These are phyloP conservation scores for Leucocoprinus birnbaumii DNA, from an alignment of 768 basidiomycete species.

Conservation along the genomic window DNA sequence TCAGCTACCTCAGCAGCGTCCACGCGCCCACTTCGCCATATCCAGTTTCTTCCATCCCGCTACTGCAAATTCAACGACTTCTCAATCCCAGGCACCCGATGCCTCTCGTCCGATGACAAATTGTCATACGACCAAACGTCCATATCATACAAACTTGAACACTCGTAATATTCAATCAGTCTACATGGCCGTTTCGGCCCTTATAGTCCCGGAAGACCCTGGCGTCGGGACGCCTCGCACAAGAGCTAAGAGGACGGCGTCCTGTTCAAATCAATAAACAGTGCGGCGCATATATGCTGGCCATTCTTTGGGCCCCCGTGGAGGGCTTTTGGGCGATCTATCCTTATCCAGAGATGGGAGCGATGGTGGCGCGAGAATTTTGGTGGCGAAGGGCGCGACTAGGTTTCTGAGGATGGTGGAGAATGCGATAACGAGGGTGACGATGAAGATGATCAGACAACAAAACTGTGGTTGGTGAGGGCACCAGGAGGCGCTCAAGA, in stretches of 20 bases:
- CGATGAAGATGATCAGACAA: slow-evolving; percentile 22
- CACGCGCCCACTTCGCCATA: slow-evolving; percentile 40
- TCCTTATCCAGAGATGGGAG: slow-evolving; percentile 76
- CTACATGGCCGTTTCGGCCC: slow-evolving; percentile 77
- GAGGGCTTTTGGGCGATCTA: slow-evolving; percentile 71
- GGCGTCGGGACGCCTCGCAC: slow-evolving; percentile 39
- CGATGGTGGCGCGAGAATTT: slow-evolving; percentile 68
- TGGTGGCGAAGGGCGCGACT: slow-evolving; percentile 74
- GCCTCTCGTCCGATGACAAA: slow-evolving; percentile 70
- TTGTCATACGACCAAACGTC: slow-evolving; percentile 85
- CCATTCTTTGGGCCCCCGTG: too few species aligned
- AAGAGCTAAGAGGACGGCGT: slow-evolving; percentile 41
- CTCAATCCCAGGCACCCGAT: slow-evolving; percentile 16
- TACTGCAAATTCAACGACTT: neutral
- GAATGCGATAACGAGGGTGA: slow-evolving; percentile 59
- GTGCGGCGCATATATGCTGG: neutral
- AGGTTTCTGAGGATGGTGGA: slow-evolving; percentile 39
- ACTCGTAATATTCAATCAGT: slow-evolving; percentile 81
- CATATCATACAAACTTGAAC: slow-evolving; percentile 87
- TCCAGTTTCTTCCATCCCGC: slow-evolving; percentile 13
- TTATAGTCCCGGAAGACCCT: slow-evolving; percentile 74
- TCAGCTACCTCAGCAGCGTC: slow-evolving; percentile 42
- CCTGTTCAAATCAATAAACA: slow-evolving; percentile 28
- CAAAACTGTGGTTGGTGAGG: slow-evolving; percentile 34
- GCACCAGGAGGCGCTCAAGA: slow-evolving; percentile 50